Conservation (phyloP, 2,329 filamentous ascomycete genomes). For the Aspergillus luchuensis region DNA sequence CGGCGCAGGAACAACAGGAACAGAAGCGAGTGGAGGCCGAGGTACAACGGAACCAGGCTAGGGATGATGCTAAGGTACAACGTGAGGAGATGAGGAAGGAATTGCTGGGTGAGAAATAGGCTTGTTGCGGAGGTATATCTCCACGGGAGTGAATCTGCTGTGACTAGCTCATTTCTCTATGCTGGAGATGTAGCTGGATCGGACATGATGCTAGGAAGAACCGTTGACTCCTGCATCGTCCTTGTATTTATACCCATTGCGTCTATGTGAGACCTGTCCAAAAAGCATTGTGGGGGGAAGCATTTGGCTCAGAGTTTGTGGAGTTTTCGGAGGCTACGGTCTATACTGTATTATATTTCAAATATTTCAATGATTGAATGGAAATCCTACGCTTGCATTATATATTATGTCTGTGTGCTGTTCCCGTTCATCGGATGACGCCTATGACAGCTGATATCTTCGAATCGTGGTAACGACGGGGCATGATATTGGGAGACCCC, state of each 20-base stretch:
- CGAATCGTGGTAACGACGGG: accelerated
- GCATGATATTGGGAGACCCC: too few relatives aligned
- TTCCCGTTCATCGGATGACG: background rate
- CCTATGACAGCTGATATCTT: background rate
- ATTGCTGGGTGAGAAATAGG: slow-evolving; percentile 30
- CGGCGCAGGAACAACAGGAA: slow-evolving; percentile 41
- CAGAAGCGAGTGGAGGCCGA: slow-evolving; percentile 29
- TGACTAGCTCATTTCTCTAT: background rate
- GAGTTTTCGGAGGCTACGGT: background rate
- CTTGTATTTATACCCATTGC: slow-evolving; percentile 14
- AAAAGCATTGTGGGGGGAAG: slow-evolving; percentile 2
- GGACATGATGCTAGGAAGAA: background rate
- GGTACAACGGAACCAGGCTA: slow-evolving; percentile 26
- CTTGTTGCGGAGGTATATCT: background rate
- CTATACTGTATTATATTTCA: slow-evolving; percentile 1
- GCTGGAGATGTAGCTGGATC: background rate
- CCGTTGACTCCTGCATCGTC: background rate
- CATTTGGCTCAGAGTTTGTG: background rate
- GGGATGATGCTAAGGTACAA: slow-evolving; percentile 38
- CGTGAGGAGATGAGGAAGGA: slow-evolving; percentile 45
- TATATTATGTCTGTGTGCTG: background rate
- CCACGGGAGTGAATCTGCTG: background rate
- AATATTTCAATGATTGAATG: slow-evolving; percentile 2
- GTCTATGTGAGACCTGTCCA: background rate
- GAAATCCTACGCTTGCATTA: background rate